phyloP scores from a whole-genome alignment of 1,139 yeast species.

The Tardiomyces digboiensis region DNA sequence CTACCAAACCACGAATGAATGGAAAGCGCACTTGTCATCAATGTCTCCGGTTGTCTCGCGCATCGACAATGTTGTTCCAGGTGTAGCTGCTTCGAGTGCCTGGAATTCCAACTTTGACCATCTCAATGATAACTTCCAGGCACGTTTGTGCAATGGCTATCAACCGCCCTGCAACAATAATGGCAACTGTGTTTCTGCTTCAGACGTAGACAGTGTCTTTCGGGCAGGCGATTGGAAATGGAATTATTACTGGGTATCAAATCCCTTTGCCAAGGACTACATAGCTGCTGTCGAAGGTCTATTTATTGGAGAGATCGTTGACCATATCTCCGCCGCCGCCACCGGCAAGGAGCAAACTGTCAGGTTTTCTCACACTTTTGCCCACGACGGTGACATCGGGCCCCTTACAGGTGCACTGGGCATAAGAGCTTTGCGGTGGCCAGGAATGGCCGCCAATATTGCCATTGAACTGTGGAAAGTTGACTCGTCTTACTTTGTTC shows the following conservation, averaged over 20 bases:
- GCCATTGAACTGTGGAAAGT: slow-evolving; percentile 29
- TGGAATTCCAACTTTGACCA: slow-evolving; percentile 30
- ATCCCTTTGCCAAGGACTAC: slow-evolving; percentile 26
- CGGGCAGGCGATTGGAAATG: slow-evolving; percentile 33
- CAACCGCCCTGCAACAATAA: slow-evolving; percentile 24
- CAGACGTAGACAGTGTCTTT: slow-evolving; percentile 24
- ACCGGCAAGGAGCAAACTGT: slow-evolving; percentile 9
- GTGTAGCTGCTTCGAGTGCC: slow-evolving; percentile 17
- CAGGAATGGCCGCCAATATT: slow-evolving; percentile 36
- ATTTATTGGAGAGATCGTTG: slow-evolving; percentile 27
- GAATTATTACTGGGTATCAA: slow-evolving; percentile 27
- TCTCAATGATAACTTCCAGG: slow-evolving; percentile 31
- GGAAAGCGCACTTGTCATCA: slow-evolving; percentile 27
- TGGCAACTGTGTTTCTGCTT: slow-evolving; percentile 5
- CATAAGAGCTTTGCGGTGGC: slow-evolving; percentile 30
- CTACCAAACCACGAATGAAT: slow-evolving; percentile 20
- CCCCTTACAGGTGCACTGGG: slow-evolving; percentile 29
- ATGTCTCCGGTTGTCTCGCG: slow-evolving; percentile 13
- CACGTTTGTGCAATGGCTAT: slow-evolving; percentile 28
- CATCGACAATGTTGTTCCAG: slow-evolving; percentile 18
- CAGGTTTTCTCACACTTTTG: slow-evolving; percentile 30
- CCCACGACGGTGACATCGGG: slow-evolving; percentile 34
- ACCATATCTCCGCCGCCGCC: slow-evolving; percentile 2
- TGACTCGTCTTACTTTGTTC: slow-evolving; percentile 16
- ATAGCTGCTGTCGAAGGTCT: slow-evolving; percentile 27